Base-by-base conservation (phyloP, 176 grass and related monocot genomes). In the Raddia guianensis region DNA sequence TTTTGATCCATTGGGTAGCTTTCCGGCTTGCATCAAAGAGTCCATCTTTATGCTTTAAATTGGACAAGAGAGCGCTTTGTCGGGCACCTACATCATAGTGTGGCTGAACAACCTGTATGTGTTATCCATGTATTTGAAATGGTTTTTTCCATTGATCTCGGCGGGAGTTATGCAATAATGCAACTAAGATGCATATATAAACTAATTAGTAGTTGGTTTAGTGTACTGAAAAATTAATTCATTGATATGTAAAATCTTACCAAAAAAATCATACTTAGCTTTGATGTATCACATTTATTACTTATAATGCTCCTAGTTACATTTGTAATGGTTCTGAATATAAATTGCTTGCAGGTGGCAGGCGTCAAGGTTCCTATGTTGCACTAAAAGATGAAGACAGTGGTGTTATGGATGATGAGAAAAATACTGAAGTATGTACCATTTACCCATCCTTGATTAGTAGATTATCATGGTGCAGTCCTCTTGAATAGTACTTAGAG, bases 261-360 rank as follows among this genome's bases (percentile, higher is more conserved):
- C 46, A n/a, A n/a, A n/a, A 68, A 63, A 71, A 63, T 5, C 54
- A 10, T 12, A 8, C 71, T n/a, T 75, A 69, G 3, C 7, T 33
- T 61, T 84, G 12, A 52, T 55, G 6, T 63, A 73, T 78, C 40
- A 53, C 62, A 37, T 8, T 15, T 68, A 54, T 18, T 34, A 59
- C 5, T 78, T 61, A 66, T 43, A 67, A 9, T 78, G 3, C 15
- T 61, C 20, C 56, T 61, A 8, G 5, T 47, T 53, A 15, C 3
- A 10, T 60, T 52, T 76, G 69, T 37, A 37, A 75, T 72, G 68
- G 0, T 66, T 82, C 59, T 55, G n/a, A 63, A 75, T 63, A 64
- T 51, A 65, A 80, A 63, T 19, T 77, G 14, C 54, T 42, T 88
- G 71, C 70, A 95, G 93, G 70, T 90, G 88, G 33, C 77, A 92